Conservation (phyloP, 2,329 filamentous ascomycete species). For the Pseudofabraea citricarpa region DNA sequence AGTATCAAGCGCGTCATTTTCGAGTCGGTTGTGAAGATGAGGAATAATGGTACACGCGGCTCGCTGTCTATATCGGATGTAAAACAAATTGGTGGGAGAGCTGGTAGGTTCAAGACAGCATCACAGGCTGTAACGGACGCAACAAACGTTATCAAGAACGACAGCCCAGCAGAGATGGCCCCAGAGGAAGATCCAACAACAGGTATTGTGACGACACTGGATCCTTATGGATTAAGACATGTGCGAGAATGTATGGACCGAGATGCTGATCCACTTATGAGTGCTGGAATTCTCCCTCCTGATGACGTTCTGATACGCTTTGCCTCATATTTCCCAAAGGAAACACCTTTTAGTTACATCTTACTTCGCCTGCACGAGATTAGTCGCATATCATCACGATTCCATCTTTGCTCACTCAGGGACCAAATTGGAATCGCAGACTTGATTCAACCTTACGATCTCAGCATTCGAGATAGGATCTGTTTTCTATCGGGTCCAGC, state of each 20-base stretch:
- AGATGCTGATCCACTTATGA: constrained; percentile 60
- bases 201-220: constrained; percentile 77
- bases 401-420: constrained; percentile 63
- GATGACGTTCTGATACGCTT: constrained; percentile 68
- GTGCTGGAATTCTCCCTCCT: constrained; percentile 73
- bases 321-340: constrained; percentile 72
- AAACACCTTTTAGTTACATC: constrained; percentile 79
- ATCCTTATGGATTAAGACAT: constrained; percentile 59
- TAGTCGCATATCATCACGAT: constrained; percentile 53
- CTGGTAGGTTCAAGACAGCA: constrained; percentile 78
- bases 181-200: constrained; percentile 28
- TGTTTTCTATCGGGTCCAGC: constrained; percentile 70
- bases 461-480: constrained; percentile 71
- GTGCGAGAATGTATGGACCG: constrained; percentile 58
- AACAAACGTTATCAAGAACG: not conserved
- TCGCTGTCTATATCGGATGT: constrained; percentile 73
- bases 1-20: constrained; percentile 90
- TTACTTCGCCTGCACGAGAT: constrained; percentile 70
- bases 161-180: not conserved
- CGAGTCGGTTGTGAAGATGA: constrained; percentile 69
- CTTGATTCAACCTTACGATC: constrained; percentile 63
- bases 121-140: constrained; percentile 41
- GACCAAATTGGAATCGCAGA: constrained; percentile 64
- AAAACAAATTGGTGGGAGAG: constrained; percentile 92
- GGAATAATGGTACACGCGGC: constrained; percentile 51